Base-by-base conservation (phyloP, 2,329 filamentous ascomycete species). In the Talaromyces sp. region DNA sequence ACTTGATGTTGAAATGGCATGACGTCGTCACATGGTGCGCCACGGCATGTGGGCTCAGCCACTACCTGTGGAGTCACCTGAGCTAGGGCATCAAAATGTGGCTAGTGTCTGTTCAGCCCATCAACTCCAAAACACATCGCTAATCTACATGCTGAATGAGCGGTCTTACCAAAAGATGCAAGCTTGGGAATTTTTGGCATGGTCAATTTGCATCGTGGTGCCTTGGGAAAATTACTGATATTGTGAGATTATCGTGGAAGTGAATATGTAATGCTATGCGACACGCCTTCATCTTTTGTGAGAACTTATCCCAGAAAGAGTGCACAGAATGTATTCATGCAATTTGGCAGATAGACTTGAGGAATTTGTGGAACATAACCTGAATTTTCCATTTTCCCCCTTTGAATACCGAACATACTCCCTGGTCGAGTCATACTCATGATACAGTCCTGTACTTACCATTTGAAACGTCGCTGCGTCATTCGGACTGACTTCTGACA, bases 21-120 rank as follows among this genome's bases (percentile, higher is more conserved):
- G 56, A 59, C 56, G 56, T 59, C 56, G 56, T 59, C 56, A 59
- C 52, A 37, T 56, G 52, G 2, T 56, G n/a, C 52, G 52, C 52
- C 52, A 56, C 52, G 52, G 52, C 5, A 22, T 37, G 52, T 43
- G 27, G 56, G 22, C 27, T 9, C 56, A 59, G 56, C 56, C 56
- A 45, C 56, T 24, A 5, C 1, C 27, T 31, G 27, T 6, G 27
- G 27, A 39, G n/a, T 1, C 2, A 59, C 33, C n/a, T 56, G 52
- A 31, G 27, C 27, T 27, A 31, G 31, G 37, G 52, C 6, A 8
- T n/a, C 13, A 16, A n/a, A 7, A 10, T 54, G 52, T 56, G 52
- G 52, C 52, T 56, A 33, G 52, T 56, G 14, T 13, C 1, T 22
- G 11, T 58, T 14, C 3, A 43, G 37, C 56, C 56, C 22, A n/a